phyloP scores from a whole-genome alignment of 805 yeast genomes.

The Yamadazyma ubonensis region DNA sequence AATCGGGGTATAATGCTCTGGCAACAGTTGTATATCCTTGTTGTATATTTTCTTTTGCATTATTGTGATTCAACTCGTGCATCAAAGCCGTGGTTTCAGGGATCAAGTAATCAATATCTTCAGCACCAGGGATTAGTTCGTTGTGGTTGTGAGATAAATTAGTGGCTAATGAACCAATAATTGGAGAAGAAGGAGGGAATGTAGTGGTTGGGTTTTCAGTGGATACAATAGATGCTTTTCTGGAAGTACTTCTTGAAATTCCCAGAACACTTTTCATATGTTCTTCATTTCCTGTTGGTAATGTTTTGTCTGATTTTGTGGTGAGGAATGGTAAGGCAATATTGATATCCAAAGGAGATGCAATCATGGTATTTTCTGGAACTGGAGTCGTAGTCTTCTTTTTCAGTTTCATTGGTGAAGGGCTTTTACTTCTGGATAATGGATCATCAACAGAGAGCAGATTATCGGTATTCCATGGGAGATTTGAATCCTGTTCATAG shows the following conservation, averaged over 20 bases:
- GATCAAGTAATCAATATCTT: slow-evolving; percentile 22
- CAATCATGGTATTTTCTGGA: slow-evolving; percentile 26
- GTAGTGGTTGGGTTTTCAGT: slow-evolving; percentile 3
- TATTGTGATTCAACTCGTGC: slow-evolving; percentile 24
- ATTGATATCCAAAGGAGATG: slow-evolving; percentile 44
- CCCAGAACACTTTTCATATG: slow-evolving; percentile 10
- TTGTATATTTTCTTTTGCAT: slow-evolving; percentile 27
- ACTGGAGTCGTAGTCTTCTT: background rate
- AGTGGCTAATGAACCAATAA: slow-evolving; percentile 41
- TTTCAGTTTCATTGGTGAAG: slow-evolving; percentile 8
- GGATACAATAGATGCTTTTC: slow-evolving; percentile 28
- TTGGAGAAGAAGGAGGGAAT: slow-evolving; percentile 29
- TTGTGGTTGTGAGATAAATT: slow-evolving; percentile 30
- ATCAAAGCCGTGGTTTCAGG: slow-evolving; percentile 33
- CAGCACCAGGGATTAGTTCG: slow-evolving; percentile 11
- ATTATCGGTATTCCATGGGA: slow-evolving; percentile 10
- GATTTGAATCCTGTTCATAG: slow-evolving; percentile 34
- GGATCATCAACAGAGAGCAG: slow-evolving; percentile 6
- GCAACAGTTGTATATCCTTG: slow-evolving; percentile 35
- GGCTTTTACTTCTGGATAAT: background rate
- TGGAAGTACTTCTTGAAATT: slow-evolving; percentile 19
- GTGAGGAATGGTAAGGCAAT: slow-evolving; percentile 45
- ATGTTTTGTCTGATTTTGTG: slow-evolving; percentile 32
- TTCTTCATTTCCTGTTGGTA: slow-evolving; percentile 22
- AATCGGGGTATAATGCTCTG: slow-evolving; percentile 58